Percentiles rank a stretch among this genome's conserved stretches.
Conservation (phyloP, 139 green algal genomes). For the Chlamydomonas sphaeroides region DNA sequence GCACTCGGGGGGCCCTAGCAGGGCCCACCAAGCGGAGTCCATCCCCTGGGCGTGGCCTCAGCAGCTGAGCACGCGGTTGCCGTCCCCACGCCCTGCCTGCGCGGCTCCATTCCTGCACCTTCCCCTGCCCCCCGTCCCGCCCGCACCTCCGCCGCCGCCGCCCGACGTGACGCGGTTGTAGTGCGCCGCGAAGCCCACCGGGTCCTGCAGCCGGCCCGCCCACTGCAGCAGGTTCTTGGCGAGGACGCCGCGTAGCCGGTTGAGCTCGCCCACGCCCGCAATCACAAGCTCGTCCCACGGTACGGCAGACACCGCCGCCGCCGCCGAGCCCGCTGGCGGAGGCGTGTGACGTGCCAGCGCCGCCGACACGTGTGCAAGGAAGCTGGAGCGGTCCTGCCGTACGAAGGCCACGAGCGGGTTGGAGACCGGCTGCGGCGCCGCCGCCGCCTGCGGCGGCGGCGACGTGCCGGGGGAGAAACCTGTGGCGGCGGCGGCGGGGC, state of each 20-base stretch:
- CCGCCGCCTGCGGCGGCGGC: background rate
- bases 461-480: background rate
- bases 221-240: constrained; percentile 70
- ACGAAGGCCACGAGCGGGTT: constrained; percentile 38
- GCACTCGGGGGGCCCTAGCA: too few species aligned
- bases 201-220: constrained; percentile 60
- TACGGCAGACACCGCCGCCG: background rate
- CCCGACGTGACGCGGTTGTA: constrained; percentile 14
- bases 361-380: constrained; percentile 43
- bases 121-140: too few species aligned
- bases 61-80: too few species aligned
- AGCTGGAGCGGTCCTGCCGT: constrained; percentile 50
- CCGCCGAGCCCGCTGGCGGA: background rate
- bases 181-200: constrained; percentile 25
- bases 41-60: too few species aligned
- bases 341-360: background rate
- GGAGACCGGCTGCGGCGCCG: background rate
- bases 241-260: constrained; percentile 71
- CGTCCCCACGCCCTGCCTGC: too few species aligned
- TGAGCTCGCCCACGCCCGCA: constrained; percentile 63
- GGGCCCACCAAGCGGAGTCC: too few species aligned
- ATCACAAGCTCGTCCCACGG: constrained; percentile 59
- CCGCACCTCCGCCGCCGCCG: background rate
- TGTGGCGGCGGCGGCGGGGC: too few species aligned
- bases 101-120: too few species aligned